Base-by-base conservation (phyloP, 2,329 filamentous ascomycete species). In the Penicillium sp. region DNA sequence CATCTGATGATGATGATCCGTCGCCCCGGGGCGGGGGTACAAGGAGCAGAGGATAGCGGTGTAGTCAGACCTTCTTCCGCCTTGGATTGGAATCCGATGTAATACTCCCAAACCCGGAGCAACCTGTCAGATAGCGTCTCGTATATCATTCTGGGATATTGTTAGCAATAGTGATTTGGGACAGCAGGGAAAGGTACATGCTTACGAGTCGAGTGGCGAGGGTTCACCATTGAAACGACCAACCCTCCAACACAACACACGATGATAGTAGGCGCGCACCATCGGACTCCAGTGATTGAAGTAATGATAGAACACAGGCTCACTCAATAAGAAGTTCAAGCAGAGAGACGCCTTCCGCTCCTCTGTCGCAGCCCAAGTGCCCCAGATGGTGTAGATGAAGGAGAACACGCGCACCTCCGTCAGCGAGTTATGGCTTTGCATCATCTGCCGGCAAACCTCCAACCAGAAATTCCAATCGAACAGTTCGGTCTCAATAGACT, bases 281-380 rank as follows among this genome's bases (percentile, higher is more conserved):
- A 96, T 96, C 0, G 93, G 92, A 70, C 91, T 96, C 92, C 93
- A 96, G 70, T 96, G 92, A 71, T 90, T 94, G 78, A 96, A 97
- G 62, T 92, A 88, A 61, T 86, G 86, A 70, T 90, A 87, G 73
- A 96, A 96, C 2, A 89, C 84, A 28, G 88, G 82, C 55, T 90
- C 88, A 6, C 88, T 84, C 12, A 97, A 79, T 41, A 97, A 78
- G 81, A 95, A 93, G 22, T 87, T 86, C 31, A 90, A 69, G 71
- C 91, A 96, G 17, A 96, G 73, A 14, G 83, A 79, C 58, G 84
- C 81, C 75, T 94, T 96, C 52, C 90, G 84, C 53, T 81, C 78
- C 2, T 88, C 83, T 56, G 91, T 84, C 37, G 84, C 82, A 11
- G 85, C 82, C 61, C 95, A 82, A 1, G 87, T 86, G 59, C 89